Conservation (phyloP, 495 filamentous ascomycete genomes). For the Viridothelium virens region DNA sequence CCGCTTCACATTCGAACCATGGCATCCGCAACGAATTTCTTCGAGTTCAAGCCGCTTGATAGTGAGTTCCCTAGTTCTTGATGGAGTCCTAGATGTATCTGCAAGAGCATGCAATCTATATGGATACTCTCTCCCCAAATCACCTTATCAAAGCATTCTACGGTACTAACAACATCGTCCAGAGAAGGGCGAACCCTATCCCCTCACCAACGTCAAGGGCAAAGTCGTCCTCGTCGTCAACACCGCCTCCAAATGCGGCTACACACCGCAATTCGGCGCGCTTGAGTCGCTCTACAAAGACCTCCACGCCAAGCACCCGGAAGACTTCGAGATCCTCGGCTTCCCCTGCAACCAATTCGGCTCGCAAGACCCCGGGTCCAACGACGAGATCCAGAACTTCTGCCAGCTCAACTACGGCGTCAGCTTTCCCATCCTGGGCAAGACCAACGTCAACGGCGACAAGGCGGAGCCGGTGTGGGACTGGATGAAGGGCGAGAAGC, state of each 20-base stretch:
- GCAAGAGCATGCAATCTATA: too few relatives aligned
- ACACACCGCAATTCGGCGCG: slow-evolving; percentile 90
- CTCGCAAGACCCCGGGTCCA: slow-evolving; percentile 75
- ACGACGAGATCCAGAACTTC: slow-evolving; percentile 87
- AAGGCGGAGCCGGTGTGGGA: slow-evolving; percentile 71
- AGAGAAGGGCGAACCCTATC: slow-evolving; percentile 70
- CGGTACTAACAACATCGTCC: slow-evolving; percentile 19
- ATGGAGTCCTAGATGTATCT: too few relatives aligned
- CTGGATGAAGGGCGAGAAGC: slow-evolving; percentile 80
- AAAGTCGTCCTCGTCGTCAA: slow-evolving; percentile 96
- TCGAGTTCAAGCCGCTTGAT: slow-evolving; percentile 73
- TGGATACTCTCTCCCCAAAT: too few relatives aligned
- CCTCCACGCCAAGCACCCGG: slow-evolving; percentile 56
- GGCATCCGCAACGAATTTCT: slow-evolving; percentile 83
- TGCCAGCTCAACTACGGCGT: slow-evolving; percentile 95
- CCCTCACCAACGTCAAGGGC: slow-evolving; percentile 62
- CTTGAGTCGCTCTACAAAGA: slow-evolving; percentile 86
- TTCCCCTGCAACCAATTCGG: slow-evolving; percentile 99
- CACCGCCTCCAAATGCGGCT: slow-evolving; percentile 98
- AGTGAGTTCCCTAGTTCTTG: slow-evolving; percentile 23
- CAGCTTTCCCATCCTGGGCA: slow-evolving; percentile 81
- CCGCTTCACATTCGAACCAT: slow-evolving; percentile 44
- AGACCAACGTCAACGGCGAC: slow-evolving; percentile 87
- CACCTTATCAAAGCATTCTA: too few relatives aligned
- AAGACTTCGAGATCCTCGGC: slow-evolving; percentile 78